Evolutionary conservation across 306 rosid species (phyloP), one percentile per base, ranked within the genome.

Genomic region (Begonia masoniana): DNA sequence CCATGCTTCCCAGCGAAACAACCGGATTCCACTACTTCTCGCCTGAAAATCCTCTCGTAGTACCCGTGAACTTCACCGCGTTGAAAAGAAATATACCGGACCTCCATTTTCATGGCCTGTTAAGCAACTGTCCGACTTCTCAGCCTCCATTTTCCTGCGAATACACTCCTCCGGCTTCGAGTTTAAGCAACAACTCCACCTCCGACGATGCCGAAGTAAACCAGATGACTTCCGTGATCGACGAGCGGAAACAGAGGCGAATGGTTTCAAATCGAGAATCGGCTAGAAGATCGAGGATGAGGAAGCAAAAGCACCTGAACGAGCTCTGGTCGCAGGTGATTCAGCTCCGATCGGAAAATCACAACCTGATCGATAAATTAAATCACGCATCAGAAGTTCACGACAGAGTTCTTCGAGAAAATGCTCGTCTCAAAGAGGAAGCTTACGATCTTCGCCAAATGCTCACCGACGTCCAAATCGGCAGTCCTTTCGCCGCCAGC

Each of bases 191-290:
- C 61, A 88, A 85, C 45, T 82, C 94, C 12, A 85, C 95, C 41
- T 85, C 95, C 45, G 92, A 85, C 41, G 96, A 86, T 54, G 93
- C 94, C 1, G 94, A 91, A 5, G 94, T 81, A 51, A 87, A 77
- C 5, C 81, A 88, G 14, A 67, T 60, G 6, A 55, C 80, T 31
- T 31, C 39, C 13, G 80, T 84, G 58, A 81, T 76, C 70, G 74
- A 67, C 7, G 99, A 91, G 73, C 78, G 99, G 59, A 91, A 82
- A 43, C 92, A 83, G 36, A 61, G 99, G 36, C 63, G 99, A 68
- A 91, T 83, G 96, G 79, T 91, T 74, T 91, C 99, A 0, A 86
- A 91, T 62, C 57, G 99, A 15, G 99, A 91, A 24, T 91, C 99
- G 0, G 99, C 99, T 0, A 86, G 99, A 2, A 54, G 99, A 10